Percentiles rank a stretch among this genome's conserved stretches.
Conservation (phyloP, 371 early-diverging fungal species). For the Apophysomyces elegans region DNA sequence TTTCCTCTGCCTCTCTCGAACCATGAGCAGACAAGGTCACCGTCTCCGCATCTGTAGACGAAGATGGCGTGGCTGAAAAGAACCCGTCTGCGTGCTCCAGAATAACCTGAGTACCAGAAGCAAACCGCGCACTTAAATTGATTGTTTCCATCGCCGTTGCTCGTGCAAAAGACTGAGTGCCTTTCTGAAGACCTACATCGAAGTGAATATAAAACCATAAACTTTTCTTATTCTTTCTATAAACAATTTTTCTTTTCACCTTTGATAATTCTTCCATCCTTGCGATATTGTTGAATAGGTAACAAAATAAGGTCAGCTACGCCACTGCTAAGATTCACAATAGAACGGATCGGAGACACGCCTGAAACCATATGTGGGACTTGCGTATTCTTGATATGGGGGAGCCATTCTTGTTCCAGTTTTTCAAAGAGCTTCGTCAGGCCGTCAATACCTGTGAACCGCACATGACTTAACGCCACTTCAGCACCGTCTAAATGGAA, state of each 20-base stretch:
- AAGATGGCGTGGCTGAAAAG: slow-evolving; percentile 37
- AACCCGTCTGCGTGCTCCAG: slow-evolving; percentile 92
- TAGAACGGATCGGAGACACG: slow-evolving; percentile 86
- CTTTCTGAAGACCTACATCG: slow-evolving; percentile 74
- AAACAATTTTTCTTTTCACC: slow-evolving; percentile 46
- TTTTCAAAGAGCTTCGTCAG: slow-evolving; percentile 60
- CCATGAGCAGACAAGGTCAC: slow-evolving; percentile 16
- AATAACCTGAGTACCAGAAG: slow-evolving; percentile 89
- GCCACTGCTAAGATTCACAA: slow-evolving; percentile 90
- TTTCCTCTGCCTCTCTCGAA: slow-evolving; percentile 13
- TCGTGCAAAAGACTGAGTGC: slow-evolving; percentile 86
- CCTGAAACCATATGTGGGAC: slow-evolving; percentile 89
- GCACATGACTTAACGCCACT: slow-evolving; percentile 77
- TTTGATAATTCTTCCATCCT: slow-evolving; percentile 88
- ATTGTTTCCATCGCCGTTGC: slow-evolving; percentile 92
- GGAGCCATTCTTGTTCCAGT: slow-evolving; percentile 82
- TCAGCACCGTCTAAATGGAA: slow-evolving; percentile 92
- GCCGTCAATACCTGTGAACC: slow-evolving; percentile 78
- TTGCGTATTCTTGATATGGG: slow-evolving; percentile 89
- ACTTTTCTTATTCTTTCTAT: too few species aligned
- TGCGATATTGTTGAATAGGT: slow-evolving; percentile 92
- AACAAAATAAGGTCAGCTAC: slow-evolving; percentile 91
- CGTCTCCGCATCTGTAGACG: slow-evolving; percentile 10
- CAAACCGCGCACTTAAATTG: slow-evolving; percentile 83
- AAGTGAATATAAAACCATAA: slow-evolving; percentile 9